phyloP scores from a whole-genome alignment of 2,329 filamentous ascomycete genomes.

The Myriosclerotinia duriaeana region DNA sequence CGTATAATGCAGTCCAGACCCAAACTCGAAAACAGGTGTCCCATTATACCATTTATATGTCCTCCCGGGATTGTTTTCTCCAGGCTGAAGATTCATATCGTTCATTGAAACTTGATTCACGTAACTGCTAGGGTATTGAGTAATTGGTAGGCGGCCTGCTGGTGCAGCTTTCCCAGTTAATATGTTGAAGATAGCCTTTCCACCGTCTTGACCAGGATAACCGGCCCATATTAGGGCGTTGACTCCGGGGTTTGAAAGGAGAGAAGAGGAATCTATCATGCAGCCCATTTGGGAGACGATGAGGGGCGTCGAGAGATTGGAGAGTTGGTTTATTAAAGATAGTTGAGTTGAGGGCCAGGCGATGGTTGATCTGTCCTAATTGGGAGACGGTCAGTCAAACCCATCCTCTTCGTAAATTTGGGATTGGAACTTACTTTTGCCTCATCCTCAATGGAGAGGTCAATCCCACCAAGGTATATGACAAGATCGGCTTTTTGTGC shows the following conservation, averaged over 20 bases:
- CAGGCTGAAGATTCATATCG: constrained; percentile 56
- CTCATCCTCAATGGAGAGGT: constrained; percentile 53
- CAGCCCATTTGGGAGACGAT: constrained; percentile 54
- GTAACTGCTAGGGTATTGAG: constrained; percentile 57
- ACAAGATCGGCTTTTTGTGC: constrained; percentile 52
- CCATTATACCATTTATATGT: constrained; percentile 60
- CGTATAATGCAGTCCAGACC: constrained; percentile 47
- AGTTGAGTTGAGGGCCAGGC: constrained; percentile 54
- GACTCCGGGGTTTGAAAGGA: constrained; percentile 50
- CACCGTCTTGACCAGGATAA: constrained; percentile 61
- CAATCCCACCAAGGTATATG: constrained; percentile 56
- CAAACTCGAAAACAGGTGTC: constrained; percentile 52
- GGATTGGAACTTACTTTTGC: constrained; percentile 25
- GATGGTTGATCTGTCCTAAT: constrained; percentile 50
- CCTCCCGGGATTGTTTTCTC: constrained; percentile 46
- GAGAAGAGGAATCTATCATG: constrained; percentile 52
- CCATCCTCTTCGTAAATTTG: not conserved
- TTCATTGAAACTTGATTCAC: constrained; percentile 52
- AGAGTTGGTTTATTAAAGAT: constrained; percentile 50
- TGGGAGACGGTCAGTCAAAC: not conserved
- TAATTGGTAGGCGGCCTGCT: constrained; percentile 52
- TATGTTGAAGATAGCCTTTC: constrained; percentile 54
- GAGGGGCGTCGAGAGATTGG: constrained; percentile 48
- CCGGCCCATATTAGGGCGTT: constrained; percentile 56
- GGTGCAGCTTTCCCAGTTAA: constrained; percentile 46